phyloP scores from a whole-genome alignment of 768 basidiomycete genomes.

The Baorangia bicolor region DNA sequence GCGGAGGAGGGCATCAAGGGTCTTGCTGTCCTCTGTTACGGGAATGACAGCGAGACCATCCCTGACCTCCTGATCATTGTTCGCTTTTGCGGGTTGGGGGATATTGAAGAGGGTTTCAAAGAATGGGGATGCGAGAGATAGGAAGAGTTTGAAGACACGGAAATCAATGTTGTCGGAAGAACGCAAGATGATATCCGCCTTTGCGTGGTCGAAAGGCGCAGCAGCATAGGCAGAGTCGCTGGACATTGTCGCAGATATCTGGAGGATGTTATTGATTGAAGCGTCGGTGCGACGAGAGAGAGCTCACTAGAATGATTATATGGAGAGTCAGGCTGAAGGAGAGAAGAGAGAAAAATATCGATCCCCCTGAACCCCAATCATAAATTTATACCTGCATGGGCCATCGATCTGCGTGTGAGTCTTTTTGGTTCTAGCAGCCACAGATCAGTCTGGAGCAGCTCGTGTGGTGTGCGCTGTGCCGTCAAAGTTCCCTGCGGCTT shows the following conservation, averaged over 20 bases:
- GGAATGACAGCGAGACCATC: conserved; percentile 20
- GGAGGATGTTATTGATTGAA: neutral
- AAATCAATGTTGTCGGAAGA: conserved; percentile 30
- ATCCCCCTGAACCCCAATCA: neutral
- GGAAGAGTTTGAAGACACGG: conserved; percentile 29
- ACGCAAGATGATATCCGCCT: conserved; percentile 23
- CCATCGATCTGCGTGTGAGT: neutral
- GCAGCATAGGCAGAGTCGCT: neutral
- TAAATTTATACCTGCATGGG: neutral
- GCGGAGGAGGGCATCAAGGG: conserved; percentile 23
- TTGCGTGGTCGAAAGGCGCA: conserved; percentile 19
- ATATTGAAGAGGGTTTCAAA: conserved; percentile 34
- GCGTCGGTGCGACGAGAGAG: neutral
- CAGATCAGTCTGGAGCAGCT: neutral
- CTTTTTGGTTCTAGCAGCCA: neutral
- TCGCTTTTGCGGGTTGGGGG: conserved; percentile 20
- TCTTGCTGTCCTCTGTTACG: conserved; percentile 20
- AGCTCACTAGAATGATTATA: neutral
- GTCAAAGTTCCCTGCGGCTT: neutral
- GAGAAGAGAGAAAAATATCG: neutral
- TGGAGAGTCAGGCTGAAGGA: neutral
- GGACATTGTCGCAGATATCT: neutral
- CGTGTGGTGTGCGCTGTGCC: too few species aligned
- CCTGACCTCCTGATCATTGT: conserved; percentile 11
- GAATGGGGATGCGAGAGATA: conserved; percentile 33